Percentiles rank a stretch among this genome's conserved stretches.
Evolutionary conservation across 352 stramenopile species (phyloP).

Genomic region (Phytopythium kandeliae): DNA sequence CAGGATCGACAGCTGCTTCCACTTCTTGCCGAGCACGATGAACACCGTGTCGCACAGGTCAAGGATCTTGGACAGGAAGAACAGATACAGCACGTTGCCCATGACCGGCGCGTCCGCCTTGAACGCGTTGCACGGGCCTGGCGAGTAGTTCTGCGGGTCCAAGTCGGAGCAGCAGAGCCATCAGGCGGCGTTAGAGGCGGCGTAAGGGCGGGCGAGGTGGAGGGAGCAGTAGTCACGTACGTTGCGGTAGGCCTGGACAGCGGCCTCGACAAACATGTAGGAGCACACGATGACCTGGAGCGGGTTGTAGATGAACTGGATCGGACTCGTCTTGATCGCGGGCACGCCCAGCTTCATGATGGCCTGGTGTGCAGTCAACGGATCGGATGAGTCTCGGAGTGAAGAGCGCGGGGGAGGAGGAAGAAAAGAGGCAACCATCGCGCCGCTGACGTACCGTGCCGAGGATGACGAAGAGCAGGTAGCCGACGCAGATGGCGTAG

Average conservation of each 20-base stretch:
- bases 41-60: slow-evolving; percentile 91
- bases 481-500: slow-evolving; percentile 52
- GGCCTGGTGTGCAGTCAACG: slow-evolving; percentile 12
- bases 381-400: not conserved
- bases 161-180: no score
- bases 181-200: no score
- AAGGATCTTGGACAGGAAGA: slow-evolving; percentile 95
- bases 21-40: slow-evolving; percentile 96
- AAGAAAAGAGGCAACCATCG: no score
- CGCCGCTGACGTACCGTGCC: slow-evolving; percentile 27
- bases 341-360: slow-evolving; percentile 51
- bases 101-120: slow-evolving; percentile 80
- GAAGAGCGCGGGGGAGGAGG: no score
- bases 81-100: slow-evolving; percentile 92
- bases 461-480: slow-evolving; percentile 64
- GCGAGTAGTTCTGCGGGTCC: slow-evolving; percentile 53
- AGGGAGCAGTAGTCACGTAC: slow-evolving; percentile 16
- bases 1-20: slow-evolving; percentile 94
- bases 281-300: slow-evolving; percentile 91
- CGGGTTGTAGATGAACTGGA: slow-evolving; percentile 96
- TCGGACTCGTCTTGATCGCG: slow-evolving; percentile 41
- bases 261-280: slow-evolving; percentile 92
- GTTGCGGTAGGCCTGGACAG: slow-evolving; percentile 84
- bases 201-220: no score
- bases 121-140: slow-evolving; percentile 86